Base-by-base conservation (phyloP, 23 red algal species). In the Gracilaria gracilis region DNA sequence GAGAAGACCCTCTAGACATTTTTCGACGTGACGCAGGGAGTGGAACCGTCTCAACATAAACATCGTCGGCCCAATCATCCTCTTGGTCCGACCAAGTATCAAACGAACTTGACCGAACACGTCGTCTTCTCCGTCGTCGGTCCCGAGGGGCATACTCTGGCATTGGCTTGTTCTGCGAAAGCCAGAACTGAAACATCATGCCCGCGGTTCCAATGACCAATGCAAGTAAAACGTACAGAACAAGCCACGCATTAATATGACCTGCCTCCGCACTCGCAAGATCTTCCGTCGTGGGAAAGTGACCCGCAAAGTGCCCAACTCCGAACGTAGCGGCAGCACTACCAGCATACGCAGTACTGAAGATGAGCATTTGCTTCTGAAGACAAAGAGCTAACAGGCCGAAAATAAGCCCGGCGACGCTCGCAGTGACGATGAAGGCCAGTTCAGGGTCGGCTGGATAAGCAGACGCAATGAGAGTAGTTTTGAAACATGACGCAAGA, bases 281-380 rank as follows among this genome's bases (percentile, higher is more conserved):
- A 44, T 92, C 80, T 4, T 39, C 49, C 25, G 48, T 20, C 2
- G 89, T 92, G 13, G 89, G 89, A 65, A 92, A 92, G 37, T 92
- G 89, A 24, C 89, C 89, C 9, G 80, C 89, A 75, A 92, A 77
- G 39, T 72, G 77, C 0, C 89, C 89, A 59, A 92, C 58, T 37
- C 89, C 89, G 38, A 83, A 92, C 49, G 61, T 62, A 35, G 54
- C 61, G 9, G 61, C 89, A 34, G 35, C 50, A 33, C 54, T 61
- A 2, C 89, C 89, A 55, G 89, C 78, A 49, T 92, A 92, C n/a
- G 89, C 78, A 28, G 77, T 92, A 29, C 44, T 83, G 49, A 92
- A 84, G 24, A 92, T 92, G 64, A 92, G 79, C 89, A 92, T 92
- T 64, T 92, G 59, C 55, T 92, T 92, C 47, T 75, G 77, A 51